Evolutionary conservation across 148 eudicot species (phyloP).

Genomic region (Fagopyrum esculentum): DNA sequence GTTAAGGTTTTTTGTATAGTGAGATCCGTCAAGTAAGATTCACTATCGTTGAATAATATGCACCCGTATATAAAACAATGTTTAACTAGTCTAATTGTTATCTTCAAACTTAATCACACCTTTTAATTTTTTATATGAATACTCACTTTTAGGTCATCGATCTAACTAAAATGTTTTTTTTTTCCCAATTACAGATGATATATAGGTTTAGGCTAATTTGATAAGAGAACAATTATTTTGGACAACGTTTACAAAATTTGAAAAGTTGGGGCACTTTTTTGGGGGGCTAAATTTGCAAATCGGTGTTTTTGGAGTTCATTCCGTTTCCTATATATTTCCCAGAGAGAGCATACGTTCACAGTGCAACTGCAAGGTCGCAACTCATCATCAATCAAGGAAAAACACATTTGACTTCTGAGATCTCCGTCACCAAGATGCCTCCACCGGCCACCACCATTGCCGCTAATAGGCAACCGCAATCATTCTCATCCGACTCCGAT

Average conservation of each 20-base stretch:
- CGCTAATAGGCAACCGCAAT: slow-evolving; percentile 16
- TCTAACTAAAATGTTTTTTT: too few relatives aligned
- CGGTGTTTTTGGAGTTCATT: not conserved
- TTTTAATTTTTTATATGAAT: too few relatives aligned
- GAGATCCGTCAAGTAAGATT: too few relatives aligned
- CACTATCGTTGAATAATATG: too few relatives aligned
- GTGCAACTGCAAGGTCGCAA: not conserved
- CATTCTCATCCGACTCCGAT: slow-evolving; percentile 54
- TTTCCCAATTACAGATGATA: too few relatives aligned
- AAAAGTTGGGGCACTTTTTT: not conserved
- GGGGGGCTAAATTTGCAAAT: not conserved
- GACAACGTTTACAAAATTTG: not conserved
- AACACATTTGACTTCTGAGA: not conserved
- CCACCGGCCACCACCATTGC: slow-evolving; percentile 4
- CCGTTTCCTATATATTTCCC: not conserved
- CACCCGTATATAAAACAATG: too few relatives aligned
- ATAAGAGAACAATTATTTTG: not conserved
- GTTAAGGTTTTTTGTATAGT: too few relatives aligned
- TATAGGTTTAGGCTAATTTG: not conserved
- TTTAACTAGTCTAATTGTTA: too few relatives aligned
- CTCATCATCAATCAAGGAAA: not conserved
- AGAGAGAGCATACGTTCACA: not conserved
- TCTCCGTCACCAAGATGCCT: slow-evolving; percentile 29
- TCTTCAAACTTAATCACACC: too few relatives aligned
- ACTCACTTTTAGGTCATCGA: too few relatives aligned